Evolutionary conservation across 306 rosid genomes (phyloP).

Genomic region (Pterocarpus macrocarpus): DNA sequence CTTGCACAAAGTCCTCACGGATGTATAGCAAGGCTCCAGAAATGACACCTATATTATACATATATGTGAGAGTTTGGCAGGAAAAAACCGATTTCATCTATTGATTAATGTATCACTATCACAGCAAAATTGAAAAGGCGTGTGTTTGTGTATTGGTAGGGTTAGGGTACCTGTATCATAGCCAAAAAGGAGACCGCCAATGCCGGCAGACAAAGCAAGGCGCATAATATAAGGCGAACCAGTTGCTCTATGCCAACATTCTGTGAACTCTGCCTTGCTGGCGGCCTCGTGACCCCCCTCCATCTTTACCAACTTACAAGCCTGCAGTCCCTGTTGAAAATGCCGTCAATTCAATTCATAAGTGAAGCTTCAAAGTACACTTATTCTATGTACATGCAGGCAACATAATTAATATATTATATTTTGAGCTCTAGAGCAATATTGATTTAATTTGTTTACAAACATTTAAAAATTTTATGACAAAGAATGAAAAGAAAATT

Average conservation of each 20-base stretch:
- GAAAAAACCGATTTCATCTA: not conserved
- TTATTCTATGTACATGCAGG: too few relatives aligned
- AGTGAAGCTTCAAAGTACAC: too few relatives aligned
- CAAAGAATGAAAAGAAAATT: too few relatives aligned
- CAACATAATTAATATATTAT: too few relatives aligned
- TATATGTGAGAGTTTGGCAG: conserved; percentile 1
- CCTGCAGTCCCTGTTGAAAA: too few relatives aligned
- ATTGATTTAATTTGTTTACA: too few relatives aligned
- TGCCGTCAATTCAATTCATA: too few relatives aligned
- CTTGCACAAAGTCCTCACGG: conserved; percentile 66
- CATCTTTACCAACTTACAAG: conserved; percentile 39
- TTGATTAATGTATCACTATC: not conserved
- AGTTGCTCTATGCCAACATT: conserved; percentile 71
- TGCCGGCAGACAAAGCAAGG: conserved; percentile 42
- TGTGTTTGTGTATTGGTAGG: too few relatives aligned
- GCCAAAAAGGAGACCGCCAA: conserved; percentile 48
- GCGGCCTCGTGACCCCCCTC: conserved; percentile 60
- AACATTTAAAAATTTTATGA: too few relatives aligned
- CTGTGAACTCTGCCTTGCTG: conserved; percentile 60
- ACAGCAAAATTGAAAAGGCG: not conserved
- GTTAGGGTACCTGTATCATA: conserved; percentile 35
- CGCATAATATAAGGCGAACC: conserved; percentile 55
- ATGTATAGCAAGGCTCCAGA: conserved; percentile 93
- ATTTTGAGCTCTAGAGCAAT: too few relatives aligned
- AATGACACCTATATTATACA: conserved; percentile 67